These are phyloP conservation scores for Wallacemonas rigidus DNA, from an alignment of 208 protist genomes.

Conservation along the genomic window DNA sequence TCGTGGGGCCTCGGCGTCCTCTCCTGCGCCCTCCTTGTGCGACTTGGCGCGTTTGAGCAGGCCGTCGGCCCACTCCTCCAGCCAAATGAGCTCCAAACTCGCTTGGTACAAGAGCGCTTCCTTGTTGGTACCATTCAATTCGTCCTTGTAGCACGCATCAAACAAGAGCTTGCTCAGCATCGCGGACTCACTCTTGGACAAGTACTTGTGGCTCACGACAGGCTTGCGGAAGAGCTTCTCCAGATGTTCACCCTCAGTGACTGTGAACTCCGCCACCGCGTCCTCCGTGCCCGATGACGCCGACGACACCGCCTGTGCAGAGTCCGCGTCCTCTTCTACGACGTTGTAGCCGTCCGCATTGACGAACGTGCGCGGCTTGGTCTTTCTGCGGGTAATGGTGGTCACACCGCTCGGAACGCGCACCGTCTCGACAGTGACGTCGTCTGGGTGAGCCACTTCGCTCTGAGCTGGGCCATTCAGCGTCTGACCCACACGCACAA, in stretches of 20 bases:
- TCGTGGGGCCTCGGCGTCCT: no score
- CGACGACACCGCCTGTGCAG: background rate
- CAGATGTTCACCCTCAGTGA: constrained; percentile 24
- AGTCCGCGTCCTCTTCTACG: background rate
- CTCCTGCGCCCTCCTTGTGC: background rate
- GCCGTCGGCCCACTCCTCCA: constrained; percentile 72
- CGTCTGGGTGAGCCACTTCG: background rate
- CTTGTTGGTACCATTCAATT: constrained; percentile 33
- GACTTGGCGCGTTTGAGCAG: constrained; percentile 4
- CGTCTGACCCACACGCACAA: background rate
- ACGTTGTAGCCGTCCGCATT: constrained; percentile 15
- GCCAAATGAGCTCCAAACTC: constrained; percentile 68
- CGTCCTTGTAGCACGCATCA: constrained; percentile 54
- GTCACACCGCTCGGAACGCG: constrained; percentile 7
- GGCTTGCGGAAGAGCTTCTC: constrained; percentile 26
- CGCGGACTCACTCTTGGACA: constrained; percentile 37
- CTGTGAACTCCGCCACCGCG: constrained; percentile 22
- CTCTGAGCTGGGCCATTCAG: background rate
- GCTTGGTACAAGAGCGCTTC: constrained; percentile 72
- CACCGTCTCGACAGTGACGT: constrained; percentile 10
- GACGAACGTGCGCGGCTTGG: constrained; percentile 1
- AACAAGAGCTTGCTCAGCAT: constrained; percentile 64
- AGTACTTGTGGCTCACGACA: constrained; percentile 14
- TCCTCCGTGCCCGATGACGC: no score
- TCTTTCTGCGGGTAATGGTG: background rate